Conservation (phyloP, 495 filamentous ascomycete genomes). For the Chlorociboria aeruginascens region DNA sequence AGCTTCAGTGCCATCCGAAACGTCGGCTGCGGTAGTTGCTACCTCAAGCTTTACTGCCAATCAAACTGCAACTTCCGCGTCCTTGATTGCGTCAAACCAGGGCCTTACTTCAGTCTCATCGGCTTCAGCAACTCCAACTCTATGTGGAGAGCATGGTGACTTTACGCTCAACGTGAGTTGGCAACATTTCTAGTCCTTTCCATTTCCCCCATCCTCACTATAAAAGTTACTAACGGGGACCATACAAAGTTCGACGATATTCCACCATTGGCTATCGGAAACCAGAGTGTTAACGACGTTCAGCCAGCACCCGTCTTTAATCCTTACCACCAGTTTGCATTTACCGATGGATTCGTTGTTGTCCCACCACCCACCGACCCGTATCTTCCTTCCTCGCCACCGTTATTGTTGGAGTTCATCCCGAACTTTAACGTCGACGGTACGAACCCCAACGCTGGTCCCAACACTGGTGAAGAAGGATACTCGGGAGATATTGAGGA, state of each 20-base stretch:
- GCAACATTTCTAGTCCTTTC: neutral
- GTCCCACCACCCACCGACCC: slow-evolving; percentile 20
- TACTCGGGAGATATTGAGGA: slow-evolving; percentile 14
- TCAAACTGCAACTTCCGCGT: neutral
- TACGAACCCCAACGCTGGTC: slow-evolving; percentile 6
- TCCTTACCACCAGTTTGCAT: slow-evolving; percentile 21
- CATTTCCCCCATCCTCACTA: neutral
- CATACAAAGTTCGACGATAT: slow-evolving; percentile 18
- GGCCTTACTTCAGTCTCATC: neutral
- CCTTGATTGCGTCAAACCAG: neutral
- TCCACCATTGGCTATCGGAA: slow-evolving; percentile 9
- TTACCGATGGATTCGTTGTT: slow-evolving; percentile 19
- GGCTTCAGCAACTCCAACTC: slow-evolving; percentile 4
- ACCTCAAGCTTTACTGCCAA: neutral
- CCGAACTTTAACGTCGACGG: slow-evolving; percentile 13
- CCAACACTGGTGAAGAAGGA: slow-evolving; percentile 11
- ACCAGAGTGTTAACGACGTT: slow-evolving; percentile 3
- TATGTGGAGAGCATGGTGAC: slow-evolving; percentile 15
- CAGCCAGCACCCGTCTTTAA: slow-evolving; percentile 15
- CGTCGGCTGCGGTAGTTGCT: neutral
- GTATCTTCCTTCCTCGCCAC: slow-evolving; percentile 14
- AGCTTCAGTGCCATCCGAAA: neutral
- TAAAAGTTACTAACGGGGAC: slow-evolving; percentile 1
- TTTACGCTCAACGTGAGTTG: slow-evolving; percentile 17
- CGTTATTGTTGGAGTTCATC: slow-evolving; percentile 17